Base-by-base conservation (phyloP, 495 filamentous ascomycete species). In the Tetracladium setigerum region DNA sequence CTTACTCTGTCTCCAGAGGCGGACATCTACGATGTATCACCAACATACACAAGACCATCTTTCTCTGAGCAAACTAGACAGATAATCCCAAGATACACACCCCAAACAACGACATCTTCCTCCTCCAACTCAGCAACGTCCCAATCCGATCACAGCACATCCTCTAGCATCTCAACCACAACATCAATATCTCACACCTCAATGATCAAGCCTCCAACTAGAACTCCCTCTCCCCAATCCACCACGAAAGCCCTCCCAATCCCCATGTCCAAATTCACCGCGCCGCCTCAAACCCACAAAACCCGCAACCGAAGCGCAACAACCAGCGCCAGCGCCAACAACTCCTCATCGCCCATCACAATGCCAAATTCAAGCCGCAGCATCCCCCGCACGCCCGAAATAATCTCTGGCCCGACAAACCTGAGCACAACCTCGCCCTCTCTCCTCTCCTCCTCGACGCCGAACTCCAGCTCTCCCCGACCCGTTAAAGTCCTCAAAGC, bases 51-150 rank as follows among this genome's bases (percentile, higher is more conserved):
- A 49, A 58, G 64, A 52, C 56, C 58, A 16, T 46, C 42, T 8
- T 46, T 54, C n/a, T 15, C 55, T 12, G 72, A 75, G 48, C 74
- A 72, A 15, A 55, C 68, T 47, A 76, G 76, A 72, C 62, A 76
- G 49, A 76, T 77, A 58, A 48, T 77, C 35, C 62, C 67, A 2
- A 45, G 9, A 13, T 44, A 54, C 30, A 27, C 38, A 6, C 19
- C 7, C 2, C 11, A 19, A 41, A 22, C 18, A 14, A 41, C 22
- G 12, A 6, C 44, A 27, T 30, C 60, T 9, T 52, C 63, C 3
- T 62, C 53, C 11, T 53, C 58, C 15, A 32, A 57, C 0, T 53
- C 56, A 41, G 13, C 15, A 16, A 5, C 14, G 5, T 24, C 14
- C n/a, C 14, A 17, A 24, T 24, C 41, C 5, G 47, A 48, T n/a